Percentiles rank a stretch among this genome's conserved stretches.
These are phyloP conservation scores for Mycena sp. DNA, from an alignment of 1,284 basidiomycete species.

Conservation along the genomic window DNA sequence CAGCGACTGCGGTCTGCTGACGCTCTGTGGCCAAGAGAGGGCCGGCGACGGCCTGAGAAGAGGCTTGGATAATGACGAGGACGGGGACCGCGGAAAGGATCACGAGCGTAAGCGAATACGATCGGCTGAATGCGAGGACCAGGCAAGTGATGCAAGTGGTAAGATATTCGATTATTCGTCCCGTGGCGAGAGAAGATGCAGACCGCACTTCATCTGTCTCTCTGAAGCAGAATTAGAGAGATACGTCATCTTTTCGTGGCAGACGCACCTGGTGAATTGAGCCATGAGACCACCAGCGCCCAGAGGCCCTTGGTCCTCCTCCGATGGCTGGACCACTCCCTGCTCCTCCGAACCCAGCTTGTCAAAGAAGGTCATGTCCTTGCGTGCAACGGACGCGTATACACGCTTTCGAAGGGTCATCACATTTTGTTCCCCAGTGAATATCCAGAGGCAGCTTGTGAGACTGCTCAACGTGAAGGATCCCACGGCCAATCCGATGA, in stretches of 20 bases:
- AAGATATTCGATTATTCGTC: constrained; percentile 74
- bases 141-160: constrained; percentile 77
- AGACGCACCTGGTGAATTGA: constrained; percentile 79
- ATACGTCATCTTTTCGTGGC: no score
- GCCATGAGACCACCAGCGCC: constrained; percentile 89
- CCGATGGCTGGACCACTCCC: constrained; percentile 46
- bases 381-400: constrained; percentile 68
- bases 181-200: constrained; percentile 74
- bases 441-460: constrained; percentile 78
- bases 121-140: constrained; percentile 73
- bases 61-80: constrained; percentile 68
- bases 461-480: constrained; percentile 71
- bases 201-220: constrained; percentile 87
- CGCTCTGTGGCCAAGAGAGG: constrained; percentile 71
- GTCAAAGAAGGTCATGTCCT: constrained; percentile 84
- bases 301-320: constrained; percentile 53
- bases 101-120: constrained; percentile 80
- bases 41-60: constrained; percentile 66
- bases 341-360: constrained; percentile 54
- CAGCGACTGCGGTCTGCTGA: constrained; percentile 57
- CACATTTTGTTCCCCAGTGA: constrained; percentile 77
- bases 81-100: constrained; percentile 83
- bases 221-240: constrained; percentile 57
- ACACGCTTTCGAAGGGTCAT: constrained; percentile 68
- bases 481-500: constrained; percentile 68